These are phyloP conservation scores for Tubosaeta sp. DNA, from an alignment of 768 basidiomycete genomes.

Conservation along the genomic window DNA sequence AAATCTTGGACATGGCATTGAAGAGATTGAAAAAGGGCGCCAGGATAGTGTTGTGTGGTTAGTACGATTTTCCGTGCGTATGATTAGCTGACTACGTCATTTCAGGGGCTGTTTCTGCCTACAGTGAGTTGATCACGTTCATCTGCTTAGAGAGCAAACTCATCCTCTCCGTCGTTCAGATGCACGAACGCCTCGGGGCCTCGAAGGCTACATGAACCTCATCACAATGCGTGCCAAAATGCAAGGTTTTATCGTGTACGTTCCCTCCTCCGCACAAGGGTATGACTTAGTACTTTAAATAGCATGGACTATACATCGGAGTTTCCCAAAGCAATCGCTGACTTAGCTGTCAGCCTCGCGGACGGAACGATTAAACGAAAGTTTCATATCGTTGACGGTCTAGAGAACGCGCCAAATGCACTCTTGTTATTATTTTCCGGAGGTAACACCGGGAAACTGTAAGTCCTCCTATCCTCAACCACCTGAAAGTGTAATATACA, in stretches of 20 bases:
- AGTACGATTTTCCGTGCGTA: conserved; percentile 19
- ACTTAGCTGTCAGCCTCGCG: conserved; percentile 53
- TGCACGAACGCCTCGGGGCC: conserved; percentile 53
- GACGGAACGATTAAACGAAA: conserved; percentile 75
- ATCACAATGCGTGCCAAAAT: conserved; percentile 77
- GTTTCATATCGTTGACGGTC: conserved; percentile 74
- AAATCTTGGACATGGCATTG: conserved; percentile 76
- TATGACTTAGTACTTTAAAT: conserved; percentile 7
- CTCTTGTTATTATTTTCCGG: conserved; percentile 70
- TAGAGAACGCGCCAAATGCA: conserved; percentile 69
- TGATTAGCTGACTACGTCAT: conserved; percentile 3
- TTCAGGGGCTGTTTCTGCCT: conserved; percentile 78
- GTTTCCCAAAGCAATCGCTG: conserved; percentile 54
- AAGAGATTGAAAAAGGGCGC: conserved; percentile 73
- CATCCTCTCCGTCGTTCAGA: conserved; percentile 36
- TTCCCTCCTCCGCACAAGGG: neutral
- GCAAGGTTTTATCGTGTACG: conserved; percentile 80
- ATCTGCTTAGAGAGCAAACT: neutral
- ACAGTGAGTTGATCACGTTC: conserved; percentile 49
- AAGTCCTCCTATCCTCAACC: conserved; percentile 1
- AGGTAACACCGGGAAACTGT: conserved; percentile 76
- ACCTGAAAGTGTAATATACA: neutral
- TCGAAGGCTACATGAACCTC: conserved; percentile 62
- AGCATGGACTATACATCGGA: conserved; percentile 72
- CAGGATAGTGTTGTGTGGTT: conserved; percentile 78